Evolutionary conservation across 2,329 filamentous ascomycete genomes (phyloP).

Genomic region (Diaporthe caulivora): DNA sequence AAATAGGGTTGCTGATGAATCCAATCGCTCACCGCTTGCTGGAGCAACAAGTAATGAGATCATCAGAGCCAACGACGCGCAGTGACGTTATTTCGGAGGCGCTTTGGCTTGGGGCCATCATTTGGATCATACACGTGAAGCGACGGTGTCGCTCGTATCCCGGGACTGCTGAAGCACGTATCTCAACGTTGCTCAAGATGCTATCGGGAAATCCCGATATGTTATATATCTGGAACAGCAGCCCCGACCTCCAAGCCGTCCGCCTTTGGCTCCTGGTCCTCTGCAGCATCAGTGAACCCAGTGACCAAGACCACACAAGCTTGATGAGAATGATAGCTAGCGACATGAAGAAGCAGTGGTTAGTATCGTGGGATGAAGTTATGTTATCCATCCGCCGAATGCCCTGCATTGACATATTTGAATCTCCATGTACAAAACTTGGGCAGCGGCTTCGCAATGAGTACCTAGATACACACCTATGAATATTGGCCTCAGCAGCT

Average conservation of each 20-base stretch:
- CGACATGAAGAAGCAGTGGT: background rate
- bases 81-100: background rate
- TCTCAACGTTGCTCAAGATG: background rate
- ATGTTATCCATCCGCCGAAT: background rate
- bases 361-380: background rate
- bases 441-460: background rate
- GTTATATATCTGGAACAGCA: background rate
- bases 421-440: background rate
- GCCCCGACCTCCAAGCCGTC: background rate
- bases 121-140: slow-evolving; percentile 17
- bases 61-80: background rate
- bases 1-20: background rate
- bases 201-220: background rate
- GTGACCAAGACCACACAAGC: background rate
- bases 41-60: background rate
- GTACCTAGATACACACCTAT: background rate
- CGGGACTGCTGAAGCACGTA: background rate
- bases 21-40: slow-evolving; percentile 7
- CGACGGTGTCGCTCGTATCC: slow-evolving; percentile 1
- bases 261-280: slow-evolving; percentile 14
- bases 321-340: background rate
- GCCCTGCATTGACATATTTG: slow-evolving; percentile 13
- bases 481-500: background rate
- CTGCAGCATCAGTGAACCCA: slow-evolving; percentile 7
- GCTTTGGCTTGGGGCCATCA: background rate